These are phyloP conservation scores for Taphrina deformans DNA, from an alignment of 1,139 yeast genomes.

Conservation along the genomic window DNA sequence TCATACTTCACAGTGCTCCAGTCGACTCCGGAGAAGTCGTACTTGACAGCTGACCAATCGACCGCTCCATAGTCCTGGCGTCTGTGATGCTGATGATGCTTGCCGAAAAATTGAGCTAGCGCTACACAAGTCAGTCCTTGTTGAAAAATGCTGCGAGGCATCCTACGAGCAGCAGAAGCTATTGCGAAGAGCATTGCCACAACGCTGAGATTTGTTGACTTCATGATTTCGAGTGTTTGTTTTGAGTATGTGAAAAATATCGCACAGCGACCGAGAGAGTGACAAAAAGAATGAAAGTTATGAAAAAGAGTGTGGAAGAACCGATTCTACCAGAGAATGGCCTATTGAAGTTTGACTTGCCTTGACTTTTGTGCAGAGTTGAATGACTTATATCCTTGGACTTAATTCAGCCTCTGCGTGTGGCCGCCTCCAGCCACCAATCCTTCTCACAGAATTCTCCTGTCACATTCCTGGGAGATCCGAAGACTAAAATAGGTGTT, in stretches of 20 bases:
- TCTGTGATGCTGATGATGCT: constrained; percentile 25
- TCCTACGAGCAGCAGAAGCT: constrained; percentile 4
- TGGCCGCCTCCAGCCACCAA: constrained; percentile 16
- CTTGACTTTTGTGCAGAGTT: background rate
- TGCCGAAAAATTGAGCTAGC: background rate
- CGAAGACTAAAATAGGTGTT: background rate
- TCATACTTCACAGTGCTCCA: constrained; percentile 29
- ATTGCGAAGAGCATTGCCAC: background rate
- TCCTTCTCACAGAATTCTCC: background rate
- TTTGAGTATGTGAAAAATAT: background rate
- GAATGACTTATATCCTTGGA: background rate
- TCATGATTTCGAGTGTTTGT: background rate
- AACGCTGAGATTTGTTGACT: background rate
- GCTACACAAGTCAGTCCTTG: background rate
- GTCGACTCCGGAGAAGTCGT: constrained; percentile 27
- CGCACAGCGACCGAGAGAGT: constrained; percentile 4
- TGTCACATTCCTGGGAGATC: constrained; percentile 19
- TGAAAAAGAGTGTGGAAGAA: background rate
- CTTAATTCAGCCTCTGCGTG: background rate
- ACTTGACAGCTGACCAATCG: constrained; percentile 22
- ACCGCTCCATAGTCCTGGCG: constrained; percentile 28
- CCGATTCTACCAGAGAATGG: constrained; percentile 30
- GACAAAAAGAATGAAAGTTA: background rate
- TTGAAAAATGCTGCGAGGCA: background rate
- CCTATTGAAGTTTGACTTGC: constrained; percentile 8